These are phyloP conservation scores for Lactifluus volemus DNA, from an alignment of 768 basidiomycete genomes.

Conservation along the genomic window DNA sequence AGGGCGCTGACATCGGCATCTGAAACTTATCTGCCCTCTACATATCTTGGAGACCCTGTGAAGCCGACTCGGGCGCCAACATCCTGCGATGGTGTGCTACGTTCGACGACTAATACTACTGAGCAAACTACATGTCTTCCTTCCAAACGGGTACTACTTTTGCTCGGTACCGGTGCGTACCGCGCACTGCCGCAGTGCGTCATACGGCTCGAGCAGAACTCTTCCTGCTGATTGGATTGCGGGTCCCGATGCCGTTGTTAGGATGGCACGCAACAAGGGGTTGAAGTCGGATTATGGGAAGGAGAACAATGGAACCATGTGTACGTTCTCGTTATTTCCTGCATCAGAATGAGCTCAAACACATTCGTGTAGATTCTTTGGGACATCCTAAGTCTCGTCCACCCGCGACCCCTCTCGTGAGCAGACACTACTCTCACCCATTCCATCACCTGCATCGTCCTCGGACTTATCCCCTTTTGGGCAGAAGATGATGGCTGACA, in stretches of 20 bases:
- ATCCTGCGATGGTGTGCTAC: neutral
- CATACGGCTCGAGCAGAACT: neutral
- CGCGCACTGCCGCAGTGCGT: constrained; percentile 11
- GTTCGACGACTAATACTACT: neutral
- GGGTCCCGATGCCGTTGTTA: neutral
- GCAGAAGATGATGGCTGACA: constrained; percentile 56
- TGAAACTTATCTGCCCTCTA: neutral
- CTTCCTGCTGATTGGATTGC: neutral
- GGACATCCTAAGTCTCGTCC: constrained; percentile 16
- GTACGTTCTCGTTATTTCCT: neutral
- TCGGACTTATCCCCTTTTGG: constrained; percentile 66
- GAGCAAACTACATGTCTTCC: neutral
- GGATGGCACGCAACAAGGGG: neutral
- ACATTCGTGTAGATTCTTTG: neutral
- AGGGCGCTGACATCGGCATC: neutral
- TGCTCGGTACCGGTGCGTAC: neutral
- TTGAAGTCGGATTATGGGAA: constrained; percentile 1
- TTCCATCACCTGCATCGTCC: constrained; percentile 59
- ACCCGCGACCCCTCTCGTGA: constrained; percentile 39
- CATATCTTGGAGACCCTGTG: neutral
- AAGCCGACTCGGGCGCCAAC: neutral
- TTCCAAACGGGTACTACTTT: neutral
- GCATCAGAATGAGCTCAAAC: neutral
- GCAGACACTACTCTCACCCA: constrained; percentile 30
- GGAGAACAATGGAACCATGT: constrained; percentile 10